A percentile compares a stretch with the other conserved stretches of the same genome.
phyloP scores from a whole-genome alignment of 805 yeast species.

The Saturnispora saitoi region DNA sequence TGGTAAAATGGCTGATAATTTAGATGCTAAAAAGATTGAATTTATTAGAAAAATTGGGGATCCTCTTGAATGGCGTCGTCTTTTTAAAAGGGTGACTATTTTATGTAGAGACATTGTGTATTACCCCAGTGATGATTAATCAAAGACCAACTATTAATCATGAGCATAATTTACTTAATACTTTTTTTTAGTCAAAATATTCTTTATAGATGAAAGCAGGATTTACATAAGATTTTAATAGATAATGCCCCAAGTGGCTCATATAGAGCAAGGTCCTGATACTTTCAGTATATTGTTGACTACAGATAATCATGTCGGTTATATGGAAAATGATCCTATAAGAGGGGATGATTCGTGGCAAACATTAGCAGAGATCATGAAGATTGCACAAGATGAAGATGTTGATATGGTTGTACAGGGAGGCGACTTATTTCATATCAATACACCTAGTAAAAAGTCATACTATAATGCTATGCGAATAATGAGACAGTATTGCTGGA shows the following conservation, averaged over 20 bases:
- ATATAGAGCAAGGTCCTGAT: conserved; percentile 44
- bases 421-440: conserved; percentile 88
- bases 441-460: conserved; percentile 82
- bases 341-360: conserved; percentile 85
- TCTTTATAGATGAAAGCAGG: background rate
- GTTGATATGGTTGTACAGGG: conserved; percentile 88
- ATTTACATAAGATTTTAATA: background rate
- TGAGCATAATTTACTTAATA: background rate
- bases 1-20: conserved; percentile 30
- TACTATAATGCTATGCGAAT: conserved; percentile 73
- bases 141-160: background rate
- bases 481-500: conserved; percentile 64
- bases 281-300: conserved; percentile 76
- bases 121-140: conserved; percentile 7
- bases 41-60: conserved; percentile 54
- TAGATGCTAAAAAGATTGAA: conserved; percentile 39
- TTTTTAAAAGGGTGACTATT: conserved; percentile 49
- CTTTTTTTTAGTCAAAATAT: background rate
- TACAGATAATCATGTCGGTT: conserved; percentile 96
- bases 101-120: conserved; percentile 51
- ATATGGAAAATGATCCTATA: conserved; percentile 79
- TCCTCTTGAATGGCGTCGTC: conserved; percentile 65
- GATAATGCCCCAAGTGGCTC: conserved; percentile 33
- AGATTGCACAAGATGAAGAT: conserved; percentile 56
- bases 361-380: conserved; percentile 78